A percentile compares a stretch with the other conserved stretches of the same genome.
Conservation (phyloP, 352 stramenopile species). For the Blastocystis sp. region DNA sequence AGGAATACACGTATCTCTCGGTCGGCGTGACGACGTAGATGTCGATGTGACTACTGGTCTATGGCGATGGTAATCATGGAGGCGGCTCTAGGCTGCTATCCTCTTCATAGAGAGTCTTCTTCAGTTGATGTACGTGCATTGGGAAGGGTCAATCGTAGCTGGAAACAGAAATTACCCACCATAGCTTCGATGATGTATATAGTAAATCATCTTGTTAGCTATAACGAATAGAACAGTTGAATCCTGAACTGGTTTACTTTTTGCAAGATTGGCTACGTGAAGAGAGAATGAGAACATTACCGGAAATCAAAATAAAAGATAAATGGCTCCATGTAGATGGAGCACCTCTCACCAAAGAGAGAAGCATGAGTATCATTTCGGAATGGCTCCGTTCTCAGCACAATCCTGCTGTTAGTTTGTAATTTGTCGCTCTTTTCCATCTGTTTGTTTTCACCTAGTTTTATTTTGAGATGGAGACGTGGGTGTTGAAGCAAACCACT, state of each 20-base stretch:
- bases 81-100: conserved; percentile 29
- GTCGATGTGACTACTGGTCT: conserved; percentile 40
- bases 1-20: background rate
- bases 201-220: background rate
- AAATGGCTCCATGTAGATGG: conserved; percentile 19
- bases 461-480: background rate
- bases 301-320: conserved; percentile 18
- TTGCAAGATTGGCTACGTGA: conserved; percentile 43
- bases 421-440: background rate
- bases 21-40: background rate
- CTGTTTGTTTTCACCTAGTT: background rate
- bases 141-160: background rate
- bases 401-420: background rate
- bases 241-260: conserved; percentile 30
- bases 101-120: background rate
- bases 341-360: background rate
- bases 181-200: background rate
- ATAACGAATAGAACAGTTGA: background rate
- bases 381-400: background rate
- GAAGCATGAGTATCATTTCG: background rate
- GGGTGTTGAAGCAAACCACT: background rate
- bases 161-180: background rate
- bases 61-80: conserved; percentile 59
- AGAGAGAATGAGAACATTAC: background rate
- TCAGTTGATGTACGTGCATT: background rate